Base-by-base conservation (phyloP, 495 filamentous ascomycete genomes). In the Pyronema omphalodes region DNA sequence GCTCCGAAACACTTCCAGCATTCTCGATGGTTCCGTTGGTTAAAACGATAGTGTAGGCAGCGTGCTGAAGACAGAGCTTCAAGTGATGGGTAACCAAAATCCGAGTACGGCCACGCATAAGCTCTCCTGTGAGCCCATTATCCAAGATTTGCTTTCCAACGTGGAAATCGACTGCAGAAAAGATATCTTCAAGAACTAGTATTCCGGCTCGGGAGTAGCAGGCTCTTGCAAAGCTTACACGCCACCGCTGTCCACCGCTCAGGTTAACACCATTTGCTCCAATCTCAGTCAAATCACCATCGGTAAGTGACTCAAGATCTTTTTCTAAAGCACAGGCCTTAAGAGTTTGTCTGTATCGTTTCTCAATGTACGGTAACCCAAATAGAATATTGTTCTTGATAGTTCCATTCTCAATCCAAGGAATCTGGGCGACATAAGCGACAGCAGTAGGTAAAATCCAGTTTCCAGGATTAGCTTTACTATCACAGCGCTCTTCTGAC, bases 41-140 rank as follows among this genome's bases (percentile, higher is more conserved):
- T 0, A 93, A 71, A 36, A 80, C 70, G 1, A 88, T 78, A 3
- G 78, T 71, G 54, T 84, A 91, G 47, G 80, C 79, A 3, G 84
- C 80, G 58, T 74, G 74, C 3, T 80, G 71, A 44, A 83, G 69
- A 57, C 80, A 84, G 7, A 91, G 69, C 3, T 73, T 74, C n/a
- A 86, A 75, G 56, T 91, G 86, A 60, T 93, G 86, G 1, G 86
- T 93, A 7, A 86, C 86, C 23, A 93, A 61, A 44, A 93, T 80
- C 37, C 86, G 73, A 3, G 86, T 93, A 40, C 86, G 71, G 0
- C 78, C 80, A n/a, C 70, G 54, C 41, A 77, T 77, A 9, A 91
- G 66, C 34, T 79, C 73, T 0, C 86, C 86, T 14, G 74, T 81
- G 7, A 93, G 67, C 50, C 82, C 81, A 29, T 84, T 70, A 53